Evolutionary conservation across 495 filamentous ascomycete genomes (phyloP), one percentile per base, ranked within the genome.

Genomic region (Aspergillus nidulans): DNA sequence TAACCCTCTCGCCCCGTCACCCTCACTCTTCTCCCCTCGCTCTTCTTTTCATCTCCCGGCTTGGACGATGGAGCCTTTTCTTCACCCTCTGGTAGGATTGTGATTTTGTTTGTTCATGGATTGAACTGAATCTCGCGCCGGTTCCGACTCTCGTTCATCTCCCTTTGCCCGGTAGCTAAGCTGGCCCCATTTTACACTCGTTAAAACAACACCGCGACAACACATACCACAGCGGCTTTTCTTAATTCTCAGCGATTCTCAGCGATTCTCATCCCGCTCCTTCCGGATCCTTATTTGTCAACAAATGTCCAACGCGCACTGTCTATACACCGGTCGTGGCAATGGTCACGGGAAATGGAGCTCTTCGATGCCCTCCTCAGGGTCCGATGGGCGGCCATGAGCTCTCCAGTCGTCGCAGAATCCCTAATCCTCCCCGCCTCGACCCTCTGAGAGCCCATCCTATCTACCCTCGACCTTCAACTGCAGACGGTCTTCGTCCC

Each of bases 301-400:
- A 74, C 70, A 66, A 77, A 77, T 77, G 74, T 75, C 69, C 70
- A 73, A 63, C 71, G 63, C 60, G 71, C 65, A 64, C 69, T 73
- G 68, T 63, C 63, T 69, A 54, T 63, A 61, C 63, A 62, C 59
- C 65, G 49, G 50, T 66, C 65, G 74, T 76, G 74, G 72, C 74
- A 71, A 77, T 77, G 74, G 74, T 74, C 74, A 77, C 73, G 69
- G 70, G 67, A 69, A 69, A 71, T 74, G 71, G 65, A 65, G 65
- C 56, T 53, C 54, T 60, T 67, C 73, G 66, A 60, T 70, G 68
- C 63, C 65, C 65, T 60, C 65, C 65, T 63, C 49, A 39, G 36
- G 49, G 36, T 42, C 64, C 63, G 55, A 47, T 60, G 51, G 68
- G 58, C 64, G 64, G 67, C 47, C 64, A 68, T 49, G 69, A 70